phyloP scores from a whole-genome alignment of 1,284 basidiomycete species.

The Ganoderma resinaceum region DNA sequence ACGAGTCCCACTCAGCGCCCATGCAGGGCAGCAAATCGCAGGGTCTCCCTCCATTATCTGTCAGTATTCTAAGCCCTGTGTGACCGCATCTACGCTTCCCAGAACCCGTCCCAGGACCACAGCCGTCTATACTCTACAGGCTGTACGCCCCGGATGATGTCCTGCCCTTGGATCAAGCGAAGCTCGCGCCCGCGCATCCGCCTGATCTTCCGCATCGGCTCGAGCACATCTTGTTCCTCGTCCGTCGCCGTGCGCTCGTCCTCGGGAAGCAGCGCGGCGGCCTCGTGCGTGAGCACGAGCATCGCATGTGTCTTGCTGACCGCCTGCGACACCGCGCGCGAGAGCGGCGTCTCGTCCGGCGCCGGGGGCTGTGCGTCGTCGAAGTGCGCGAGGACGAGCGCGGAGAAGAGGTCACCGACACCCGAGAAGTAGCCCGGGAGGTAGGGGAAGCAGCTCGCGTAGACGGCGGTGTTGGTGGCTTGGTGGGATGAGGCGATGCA shows the following conservation, averaged over 20 bases:
- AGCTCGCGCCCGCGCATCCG: conserved; percentile 87
- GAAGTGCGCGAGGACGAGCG: conserved; percentile 89
- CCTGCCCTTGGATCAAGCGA: conserved; percentile 79
- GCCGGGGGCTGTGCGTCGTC: conserved; percentile 40
- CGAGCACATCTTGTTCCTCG: conserved; percentile 72
- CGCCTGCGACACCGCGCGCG: conserved; percentile 71
- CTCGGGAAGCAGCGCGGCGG: conserved; percentile 61
- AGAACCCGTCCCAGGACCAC: conserved; percentile 50
- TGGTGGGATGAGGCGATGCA: conserved; percentile 74
- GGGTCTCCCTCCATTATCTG: background rate
- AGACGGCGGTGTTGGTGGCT: conserved; percentile 51
- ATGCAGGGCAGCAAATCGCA: background rate
- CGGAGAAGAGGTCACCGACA: conserved; percentile 97
- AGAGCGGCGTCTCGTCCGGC: conserved; percentile 49
- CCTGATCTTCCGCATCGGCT: conserved; percentile 69
- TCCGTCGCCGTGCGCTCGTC: conserved; percentile 68
- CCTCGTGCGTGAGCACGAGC: conserved; percentile 72
- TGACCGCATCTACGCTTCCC: conserved; percentile 32
- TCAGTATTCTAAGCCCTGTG: background rate
- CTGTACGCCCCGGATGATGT: conserved; percentile 50
- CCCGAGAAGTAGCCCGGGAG: conserved; percentile 95
- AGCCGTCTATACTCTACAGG: conserved; percentile 40
- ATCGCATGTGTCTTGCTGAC: conserved; percentile 89
- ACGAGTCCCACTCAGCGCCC: background rate
- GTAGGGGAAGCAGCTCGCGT: conserved; percentile 79